phyloP scores from a whole-genome alignment of 2,329 filamentous ascomycete genomes.

The Clonostachys byssicola region DNA sequence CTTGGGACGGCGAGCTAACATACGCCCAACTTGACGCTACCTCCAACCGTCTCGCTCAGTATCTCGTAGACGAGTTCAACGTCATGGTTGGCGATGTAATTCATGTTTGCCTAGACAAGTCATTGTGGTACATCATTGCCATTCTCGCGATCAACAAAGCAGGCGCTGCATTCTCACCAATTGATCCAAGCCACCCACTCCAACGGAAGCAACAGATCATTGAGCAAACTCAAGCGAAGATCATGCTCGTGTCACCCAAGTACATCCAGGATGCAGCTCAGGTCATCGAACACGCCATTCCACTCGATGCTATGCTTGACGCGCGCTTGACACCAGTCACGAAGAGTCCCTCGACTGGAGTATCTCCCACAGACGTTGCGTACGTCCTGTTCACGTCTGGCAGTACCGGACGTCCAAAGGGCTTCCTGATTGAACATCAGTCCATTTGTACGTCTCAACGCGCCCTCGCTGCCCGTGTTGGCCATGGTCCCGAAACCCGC shows the following conservation, averaged over 20 bases:
- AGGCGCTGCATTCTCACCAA: conserved; percentile 14
- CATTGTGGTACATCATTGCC: conserved; percentile 11
- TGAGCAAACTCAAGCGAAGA: conserved; percentile 2
- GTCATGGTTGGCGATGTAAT: conserved; percentile 12
- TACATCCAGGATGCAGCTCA: neutral
- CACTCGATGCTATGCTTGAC: no score
- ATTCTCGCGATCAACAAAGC: conserved; percentile 15
- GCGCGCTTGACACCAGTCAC: no score
- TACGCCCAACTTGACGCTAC: conserved; percentile 31
- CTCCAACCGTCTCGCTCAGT: conserved; percentile 28
- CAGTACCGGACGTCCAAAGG: conserved; percentile 18
- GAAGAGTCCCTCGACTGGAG: no score
- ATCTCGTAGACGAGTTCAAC: conserved; percentile 18
- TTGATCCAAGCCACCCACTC: conserved; percentile 13
- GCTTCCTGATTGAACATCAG: conserved; percentile 32
- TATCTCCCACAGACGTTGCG: neutral
- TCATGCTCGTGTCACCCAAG: conserved; percentile 4
- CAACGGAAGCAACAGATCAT: conserved; percentile 1
- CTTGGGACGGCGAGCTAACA: conserved; percentile 37
- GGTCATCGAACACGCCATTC: neutral
- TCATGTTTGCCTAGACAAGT: conserved; percentile 13
- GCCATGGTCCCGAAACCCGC: conserved; percentile 28
- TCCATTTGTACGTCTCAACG: conserved; percentile 38
- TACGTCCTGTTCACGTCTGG: conserved; percentile 20
- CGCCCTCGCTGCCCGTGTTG: no score